Evolutionary conservation across 148 eudicot genomes (phyloP).

Genomic region (Camellia sinensis): DNA sequence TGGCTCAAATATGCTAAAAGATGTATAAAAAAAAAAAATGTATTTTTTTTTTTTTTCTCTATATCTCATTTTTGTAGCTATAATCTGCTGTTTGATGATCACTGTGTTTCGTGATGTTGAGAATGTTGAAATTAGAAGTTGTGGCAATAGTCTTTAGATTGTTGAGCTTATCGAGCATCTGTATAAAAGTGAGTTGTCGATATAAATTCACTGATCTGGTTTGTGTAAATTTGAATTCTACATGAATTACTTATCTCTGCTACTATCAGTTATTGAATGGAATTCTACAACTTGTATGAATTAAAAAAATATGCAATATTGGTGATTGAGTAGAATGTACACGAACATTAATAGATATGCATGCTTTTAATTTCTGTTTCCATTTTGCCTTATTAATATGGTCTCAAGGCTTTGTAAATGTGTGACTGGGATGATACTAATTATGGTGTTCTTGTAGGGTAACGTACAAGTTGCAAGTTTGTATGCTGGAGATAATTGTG

Average conservation of each 20-base stretch:
- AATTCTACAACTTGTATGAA: not conserved
- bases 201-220: not conserved
- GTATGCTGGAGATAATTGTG: slow-evolving; percentile 76
- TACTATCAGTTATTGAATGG: not conserved
- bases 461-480: slow-evolving; percentile 74
- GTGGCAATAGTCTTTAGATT: not conserved
- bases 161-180: slow-evolving; percentile 7
- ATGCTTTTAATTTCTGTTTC: not conserved
- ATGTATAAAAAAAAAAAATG: no score
- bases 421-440: not conserved
- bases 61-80: not conserved
- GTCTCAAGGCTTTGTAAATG: not conserved
- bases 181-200: not conserved
- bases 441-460: slow-evolving; percentile 50
- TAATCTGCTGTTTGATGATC: not conserved
- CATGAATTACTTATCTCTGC: not conserved
- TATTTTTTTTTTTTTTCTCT: not conserved
- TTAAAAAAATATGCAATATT: not conserved
- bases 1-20: not conserved
- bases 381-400: not conserved
- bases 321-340: not conserved
- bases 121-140: not conserved
- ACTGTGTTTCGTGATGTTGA: not conserved
- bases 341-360: not conserved
- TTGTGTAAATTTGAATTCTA: not conserved